These are phyloP conservation scores for Fomitopsis palustris DNA, from an alignment of 1,284 basidiomycete species.

Conservation along the genomic window DNA sequence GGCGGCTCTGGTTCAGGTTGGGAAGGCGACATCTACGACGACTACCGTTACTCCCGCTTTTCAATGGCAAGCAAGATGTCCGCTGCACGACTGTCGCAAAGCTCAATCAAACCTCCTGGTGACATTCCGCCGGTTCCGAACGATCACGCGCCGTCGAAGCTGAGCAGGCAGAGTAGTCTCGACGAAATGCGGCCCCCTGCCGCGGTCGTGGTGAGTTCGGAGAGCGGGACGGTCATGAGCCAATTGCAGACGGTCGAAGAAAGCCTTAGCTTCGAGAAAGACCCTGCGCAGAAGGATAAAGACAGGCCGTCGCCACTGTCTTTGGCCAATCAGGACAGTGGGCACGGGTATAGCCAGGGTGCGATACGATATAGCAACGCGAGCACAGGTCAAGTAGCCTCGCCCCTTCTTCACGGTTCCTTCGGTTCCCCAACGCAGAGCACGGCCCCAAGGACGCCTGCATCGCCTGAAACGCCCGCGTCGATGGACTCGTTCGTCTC, in stretches of 20 bases:
- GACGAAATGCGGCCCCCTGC: constrained; percentile 6
- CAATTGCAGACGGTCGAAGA: neutral
- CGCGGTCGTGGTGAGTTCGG: neutral
- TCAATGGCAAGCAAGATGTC: constrained; percentile 45
- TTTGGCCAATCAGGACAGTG: constrained; percentile 6
- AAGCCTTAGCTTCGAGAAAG: neutral
- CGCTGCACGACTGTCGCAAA: constrained; percentile 24
- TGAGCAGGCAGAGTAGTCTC: constrained; percentile 13
- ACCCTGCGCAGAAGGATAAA: constrained; percentile 9
- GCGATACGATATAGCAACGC: neutral
- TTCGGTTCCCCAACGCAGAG: constrained; percentile 44
- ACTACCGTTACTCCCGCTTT: constrained; percentile 67
- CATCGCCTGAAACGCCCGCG: constrained; percentile 2
- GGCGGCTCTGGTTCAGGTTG: constrained; percentile 50
- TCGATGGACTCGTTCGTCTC: constrained; percentile 22
- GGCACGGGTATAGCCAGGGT: neutral
- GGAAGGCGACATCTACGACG: constrained; percentile 73
- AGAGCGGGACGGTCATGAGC: constrained; percentile 9
- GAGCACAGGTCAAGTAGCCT: constrained; percentile 17
- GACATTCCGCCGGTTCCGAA: constrained; percentile 34
- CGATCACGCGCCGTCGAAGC: constrained; percentile 19
- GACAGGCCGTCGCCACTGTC: constrained; percentile 18
- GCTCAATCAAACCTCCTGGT: constrained; percentile 24
- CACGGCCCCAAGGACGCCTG: constrained; percentile 24
- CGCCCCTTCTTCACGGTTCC: constrained; percentile 50